Evolutionary conservation across 805 yeast genomes (phyloP), one percentile per base, ranked within the genome.

Genomic region (Myxozyma geophila): DNA sequence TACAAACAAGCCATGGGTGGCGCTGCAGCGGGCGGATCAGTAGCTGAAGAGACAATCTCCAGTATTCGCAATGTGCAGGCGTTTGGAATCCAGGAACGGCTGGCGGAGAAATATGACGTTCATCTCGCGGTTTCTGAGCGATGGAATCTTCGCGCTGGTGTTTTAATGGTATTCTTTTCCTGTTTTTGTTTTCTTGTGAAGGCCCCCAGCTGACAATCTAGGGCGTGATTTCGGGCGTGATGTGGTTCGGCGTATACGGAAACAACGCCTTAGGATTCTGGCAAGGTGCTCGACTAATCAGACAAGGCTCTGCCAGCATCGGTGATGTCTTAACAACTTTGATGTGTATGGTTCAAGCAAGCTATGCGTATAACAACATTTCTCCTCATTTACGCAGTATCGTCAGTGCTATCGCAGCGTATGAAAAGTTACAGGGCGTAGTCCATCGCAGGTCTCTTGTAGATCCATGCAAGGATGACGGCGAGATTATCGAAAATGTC

Each of bases 1-100:
- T 61, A 49, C 33, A 47, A 33, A 3, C 23, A 19, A 35, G 53
- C 63, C 9, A 52, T 61, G 19, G 67, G 54, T 12, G 66, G 60
- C 10, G 43, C 51, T 1, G 19, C 67, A 12, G 46, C 44, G 15
- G 69, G 66, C 9, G 43, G 79, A n/a, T 64, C 77, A 9, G 63
- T 78, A n/a, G 81, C 81, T 19, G 81, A 78, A 60, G 81, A 78
- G 67, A 75, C 75, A 6, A 58, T 78, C 8, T 70, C 78, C 12
- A 74, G 80, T 5, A 74, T 77, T 35, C 73, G 80, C 46, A 78
- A 74, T 57, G 78, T 79, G 4, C 75, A 76, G 7, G 81, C 81
- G 1, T 77, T 78, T 52, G 80, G 80, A 36, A 71, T 77, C 19
- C 81, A 78, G 62, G 72, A 74, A 15, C 71, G 78, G 12, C 62